phyloP scores from a whole-genome alignment of 306 rosid species.

The Cucurbita argyrosperma region DNA sequence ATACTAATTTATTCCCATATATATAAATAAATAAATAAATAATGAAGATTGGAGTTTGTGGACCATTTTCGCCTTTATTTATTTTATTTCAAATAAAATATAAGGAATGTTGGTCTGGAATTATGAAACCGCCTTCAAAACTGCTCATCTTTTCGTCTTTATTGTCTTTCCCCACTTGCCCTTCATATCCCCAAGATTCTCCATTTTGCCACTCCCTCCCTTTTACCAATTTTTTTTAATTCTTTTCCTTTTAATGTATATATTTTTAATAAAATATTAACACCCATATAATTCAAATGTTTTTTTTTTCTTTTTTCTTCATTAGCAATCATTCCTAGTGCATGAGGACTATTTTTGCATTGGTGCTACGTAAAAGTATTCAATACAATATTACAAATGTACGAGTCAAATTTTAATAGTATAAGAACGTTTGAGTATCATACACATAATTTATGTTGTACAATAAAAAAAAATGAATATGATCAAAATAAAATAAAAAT shows the following conservation, averaged over 20 bases:
- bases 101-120: constrained; percentile 11
- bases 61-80: constrained; percentile 6
- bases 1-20: not conserved
- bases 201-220: not conserved
- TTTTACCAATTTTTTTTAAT: not conserved
- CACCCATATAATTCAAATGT: no score
- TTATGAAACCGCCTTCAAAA: constrained; percentile 9
- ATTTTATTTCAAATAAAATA: not conserved
- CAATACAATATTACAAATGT: no score
- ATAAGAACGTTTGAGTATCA: no score
- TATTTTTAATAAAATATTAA: no score
- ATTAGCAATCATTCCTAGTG: no score
- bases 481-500: no score
- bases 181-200: not conserved
- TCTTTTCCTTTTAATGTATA: not conserved
- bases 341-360: no score
- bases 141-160: constrained; percentile 1
- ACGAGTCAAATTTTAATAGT: no score
- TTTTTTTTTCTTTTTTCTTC: no score
- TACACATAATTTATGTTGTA: no score
- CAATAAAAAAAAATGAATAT: no score
- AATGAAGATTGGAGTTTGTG: not conserved
- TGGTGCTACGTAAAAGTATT: no score
- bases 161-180: not conserved
- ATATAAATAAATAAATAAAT: not conserved